Evolutionary conservation across 1,284 basidiomycete genomes (phyloP), one percentile per base, ranked within the genome.

Genomic region (Sphaerobolus stellatus): DNA sequence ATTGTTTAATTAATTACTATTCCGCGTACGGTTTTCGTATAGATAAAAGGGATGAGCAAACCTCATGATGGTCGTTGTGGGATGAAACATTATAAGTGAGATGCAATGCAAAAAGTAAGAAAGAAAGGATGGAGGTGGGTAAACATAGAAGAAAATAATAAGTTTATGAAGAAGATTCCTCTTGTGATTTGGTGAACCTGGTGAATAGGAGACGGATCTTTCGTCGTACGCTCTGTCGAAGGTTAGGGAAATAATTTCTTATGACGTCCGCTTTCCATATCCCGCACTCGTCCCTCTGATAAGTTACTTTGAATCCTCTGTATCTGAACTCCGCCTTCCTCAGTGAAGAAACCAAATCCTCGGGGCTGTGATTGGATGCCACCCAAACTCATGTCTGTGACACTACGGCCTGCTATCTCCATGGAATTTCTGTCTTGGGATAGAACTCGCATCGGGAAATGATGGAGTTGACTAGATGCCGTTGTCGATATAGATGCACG

Each of bases 321-420:
- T 70, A 92, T 86, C 38, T 89, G 90, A 24, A 92, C 84, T 40
- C 92, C 92, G 53, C 81, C 78, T 69, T 95, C 92, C 69, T 95
- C 92, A 22, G 83, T 84, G 22, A 85, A 80, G 65, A 94, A 94
- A 69, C 90, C 87, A 68, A 92, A 95, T 3, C 92, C 92, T 56
- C 86, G 86, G 59, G 88, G 76, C 29, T 83, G 71, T 2, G 83
- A 81, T 16, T 81, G 77, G 50, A 86, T 56, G 2, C 53, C 53
- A 38, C 92, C 92, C 1, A 90, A 94, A 11, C 88, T 81, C 92
- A 94, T 91, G 66, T 92, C 89, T 20, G 86, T 88, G 53, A 85
- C 80, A 64, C 85, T 89, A 4, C 75, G 83, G 54, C 61, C 57
- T 22, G 25, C 65, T 66, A 14, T 5, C 61, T 63, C 38, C 53